These are phyloP conservation scores for Neurospora pannonica DNA, from an alignment of 495 filamentous ascomycete species.

Conservation along the genomic window DNA sequence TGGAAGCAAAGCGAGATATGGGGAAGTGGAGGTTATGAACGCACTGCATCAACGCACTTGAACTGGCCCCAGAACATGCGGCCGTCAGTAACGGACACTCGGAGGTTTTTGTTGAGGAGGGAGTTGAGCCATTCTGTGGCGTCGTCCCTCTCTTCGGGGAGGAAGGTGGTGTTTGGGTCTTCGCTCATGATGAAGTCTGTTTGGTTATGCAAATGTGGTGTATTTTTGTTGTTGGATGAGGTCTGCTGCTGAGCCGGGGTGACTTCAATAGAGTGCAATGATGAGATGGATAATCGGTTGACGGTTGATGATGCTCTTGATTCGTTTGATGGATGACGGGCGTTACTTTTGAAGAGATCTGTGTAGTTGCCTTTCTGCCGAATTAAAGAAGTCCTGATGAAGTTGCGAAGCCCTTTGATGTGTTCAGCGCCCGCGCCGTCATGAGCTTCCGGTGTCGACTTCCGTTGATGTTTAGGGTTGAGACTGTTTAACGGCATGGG, in stretches of 20 bases:
- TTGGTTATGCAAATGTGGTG: no score
- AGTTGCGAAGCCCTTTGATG: not conserved
- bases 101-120: slow-evolving; percentile 59
- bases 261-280: slow-evolving; percentile 1
- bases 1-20: no score
- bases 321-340: not conserved
- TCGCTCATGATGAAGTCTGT: not conserved
- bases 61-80: slow-evolving; percentile 85
- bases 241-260: not conserved
- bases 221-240: not conserved
- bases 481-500: not conserved
- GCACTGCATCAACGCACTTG: slow-evolving; percentile 88
- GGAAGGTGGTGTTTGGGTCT: not conserved
- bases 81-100: slow-evolving; percentile 71
- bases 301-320: not conserved
- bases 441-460: not conserved
- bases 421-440: not conserved
- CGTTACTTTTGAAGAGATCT: not conserved
- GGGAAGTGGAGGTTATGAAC: no score
- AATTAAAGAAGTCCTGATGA: no score
- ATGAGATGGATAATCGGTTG: not conserved
- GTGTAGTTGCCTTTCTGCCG: no score
- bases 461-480: not conserved
- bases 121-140: slow-evolving; percentile 34
- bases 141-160: slow-evolving; percentile 20